Percentiles rank a stretch among this genome's conserved stretches.
These are phyloP conservation scores for Ceratocystiopsis sp. DNA, from an alignment of 2,329 filamentous ascomycete genomes.

Conservation along the genomic window DNA sequence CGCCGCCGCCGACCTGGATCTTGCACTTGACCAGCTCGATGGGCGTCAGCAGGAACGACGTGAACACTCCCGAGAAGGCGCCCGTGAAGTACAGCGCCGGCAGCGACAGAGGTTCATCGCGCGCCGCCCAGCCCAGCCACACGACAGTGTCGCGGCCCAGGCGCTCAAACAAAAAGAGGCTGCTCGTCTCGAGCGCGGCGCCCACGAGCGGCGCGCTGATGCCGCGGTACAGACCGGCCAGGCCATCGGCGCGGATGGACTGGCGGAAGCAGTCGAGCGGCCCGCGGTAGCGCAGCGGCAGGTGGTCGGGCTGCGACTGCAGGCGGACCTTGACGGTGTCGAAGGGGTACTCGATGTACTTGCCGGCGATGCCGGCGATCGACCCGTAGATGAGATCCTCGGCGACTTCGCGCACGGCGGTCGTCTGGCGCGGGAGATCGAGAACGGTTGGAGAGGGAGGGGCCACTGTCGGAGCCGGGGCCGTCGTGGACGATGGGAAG, in stretches of 20 bases:
- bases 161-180: slow-evolving; percentile 82
- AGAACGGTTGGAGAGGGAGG: too few species aligned
- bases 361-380: slow-evolving; percentile 72
- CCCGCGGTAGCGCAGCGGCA: slow-evolving; percentile 67
- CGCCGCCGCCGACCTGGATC: slow-evolving; percentile 51
- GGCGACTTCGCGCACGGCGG: slow-evolving; percentile 45
- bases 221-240: slow-evolving; percentile 72
- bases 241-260: slow-evolving; percentile 62
- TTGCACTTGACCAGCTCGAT: slow-evolving; percentile 98
- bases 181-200: slow-evolving; percentile 81
- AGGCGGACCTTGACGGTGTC: slow-evolving; percentile 96
- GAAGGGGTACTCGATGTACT: slow-evolving; percentile 96
- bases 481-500: too few species aligned
- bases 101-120: slow-evolving; percentile 51
- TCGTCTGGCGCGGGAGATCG: too few species aligned
- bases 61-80: slow-evolving; percentile 73
- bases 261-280: slow-evolving; percentile 89
- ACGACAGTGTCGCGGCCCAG: slow-evolving; percentile 52
- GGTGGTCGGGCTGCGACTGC: slow-evolving; percentile 79
- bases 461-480: too few species aligned
- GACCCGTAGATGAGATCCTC: slow-evolving; percentile 87
- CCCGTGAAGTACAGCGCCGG: slow-evolving; percentile 61
- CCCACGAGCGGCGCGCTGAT: slow-evolving; percentile 83
- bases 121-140: slow-evolving; percentile 27
- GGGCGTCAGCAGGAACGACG: slow-evolving; percentile 79